These are phyloP conservation scores for Arachnopeziza araneosa DNA, from an alignment of 2,329 filamentous ascomycete species.

Conservation along the genomic window DNA sequence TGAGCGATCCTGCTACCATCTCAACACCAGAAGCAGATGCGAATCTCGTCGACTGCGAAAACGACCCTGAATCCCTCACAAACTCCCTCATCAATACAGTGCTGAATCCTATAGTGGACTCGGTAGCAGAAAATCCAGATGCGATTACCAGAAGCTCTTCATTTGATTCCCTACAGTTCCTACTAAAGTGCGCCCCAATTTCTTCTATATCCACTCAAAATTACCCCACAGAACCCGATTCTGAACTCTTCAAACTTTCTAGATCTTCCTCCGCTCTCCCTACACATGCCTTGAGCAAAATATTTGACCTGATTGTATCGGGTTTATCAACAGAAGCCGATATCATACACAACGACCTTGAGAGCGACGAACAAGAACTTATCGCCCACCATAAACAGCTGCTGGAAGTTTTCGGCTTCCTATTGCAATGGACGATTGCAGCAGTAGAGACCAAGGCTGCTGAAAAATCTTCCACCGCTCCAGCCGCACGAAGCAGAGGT, in stretches of 20 bases:
- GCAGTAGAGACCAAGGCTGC: conserved; percentile 91
- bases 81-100: conserved; percentile 75
- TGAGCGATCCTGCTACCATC: conserved; percentile 83
- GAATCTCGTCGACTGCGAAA: conserved; percentile 84
- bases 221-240: conserved; percentile 42
- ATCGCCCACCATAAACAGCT: conserved; percentile 83
- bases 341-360: conserved; percentile 76
- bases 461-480: conserved; percentile 74
- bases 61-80: conserved; percentile 74
- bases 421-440: conserved; percentile 91
- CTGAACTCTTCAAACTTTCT: conserved; percentile 58
- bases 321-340: conserved; percentile 83
- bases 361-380: conserved; percentile 84
- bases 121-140: conserved; percentile 86
- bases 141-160: conserved; percentile 70
- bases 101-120: conserved; percentile 87
- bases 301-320: conserved; percentile 85
- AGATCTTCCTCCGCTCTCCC: conserved; percentile 80
- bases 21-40: conserved; percentile 80
- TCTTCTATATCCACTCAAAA: conserved; percentile 36
- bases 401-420: conserved; percentile 88
- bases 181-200: conserved; percentile 83
- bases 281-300: conserved; percentile 78
- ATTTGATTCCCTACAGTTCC: conserved; percentile 91
- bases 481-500: conserved; percentile 65